Percentiles rank a stretch among this genome's conserved stretches.
These are phyloP conservation scores for Laburnicola sp. DNA, from an alignment of 2,329 filamentous ascomycete species.

Conservation along the genomic window DNA sequence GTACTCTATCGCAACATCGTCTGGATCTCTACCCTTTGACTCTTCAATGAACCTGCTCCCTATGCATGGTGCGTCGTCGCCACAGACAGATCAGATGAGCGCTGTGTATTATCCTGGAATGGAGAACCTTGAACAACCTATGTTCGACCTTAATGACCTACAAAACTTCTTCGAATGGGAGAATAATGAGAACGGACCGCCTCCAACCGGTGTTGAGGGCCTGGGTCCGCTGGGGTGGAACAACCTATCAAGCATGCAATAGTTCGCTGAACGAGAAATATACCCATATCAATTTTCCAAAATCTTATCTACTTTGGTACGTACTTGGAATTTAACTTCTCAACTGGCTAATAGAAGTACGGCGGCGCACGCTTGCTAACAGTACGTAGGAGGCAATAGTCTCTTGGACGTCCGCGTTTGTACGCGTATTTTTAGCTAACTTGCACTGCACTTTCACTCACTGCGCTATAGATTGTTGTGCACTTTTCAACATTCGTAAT, in stretches of 20 bases:
- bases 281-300: not conserved
- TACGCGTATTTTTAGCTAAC: too few relatives aligned
- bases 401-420: too few relatives aligned
- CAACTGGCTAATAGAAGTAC: too few relatives aligned
- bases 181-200: conserved; percentile 27
- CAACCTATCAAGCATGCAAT: conserved; percentile 13
- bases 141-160: conserved; percentile 37
- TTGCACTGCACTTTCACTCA: too few relatives aligned
- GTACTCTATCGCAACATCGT: conserved; percentile 1
- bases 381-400: too few relatives aligned
- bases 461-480: too few relatives aligned
- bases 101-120: conserved; percentile 16
- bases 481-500: too few relatives aligned
- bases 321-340: not conserved
- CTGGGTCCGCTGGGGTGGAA: conserved; percentile 36
- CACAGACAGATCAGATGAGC: conserved; percentile 16
- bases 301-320: too few relatives aligned
- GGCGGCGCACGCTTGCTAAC: too few relatives aligned
- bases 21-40: not conserved
- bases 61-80: conserved; percentile 6
- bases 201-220: conserved; percentile 34
- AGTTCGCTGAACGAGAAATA: not conserved
- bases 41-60: not conserved
- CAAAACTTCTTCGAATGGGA: conserved; percentile 42
- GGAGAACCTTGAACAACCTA: conserved; percentile 28